Evolutionary conservation across 2,329 filamentous ascomycete genomes (phyloP), one percentile per base, ranked within the genome.

Genomic region (Hypoxylon sp.): DNA sequence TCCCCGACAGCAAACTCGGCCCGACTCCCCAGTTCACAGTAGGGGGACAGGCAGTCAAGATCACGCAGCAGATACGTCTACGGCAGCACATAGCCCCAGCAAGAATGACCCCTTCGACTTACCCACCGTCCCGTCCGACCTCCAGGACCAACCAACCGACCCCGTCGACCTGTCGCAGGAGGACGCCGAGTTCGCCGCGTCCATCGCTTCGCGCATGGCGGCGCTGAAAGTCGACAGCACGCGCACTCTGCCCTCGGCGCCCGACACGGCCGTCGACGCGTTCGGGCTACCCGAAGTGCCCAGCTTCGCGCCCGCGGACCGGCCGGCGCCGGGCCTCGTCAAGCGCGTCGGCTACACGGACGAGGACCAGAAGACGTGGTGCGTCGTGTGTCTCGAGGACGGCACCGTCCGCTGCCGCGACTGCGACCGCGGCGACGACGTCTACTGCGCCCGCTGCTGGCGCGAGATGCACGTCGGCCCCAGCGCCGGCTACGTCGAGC

Each of bases 381-480:
- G 92, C 72, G 83, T 88, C 26, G 92, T 95, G 8, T 96, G 92
- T 70, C 85, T 89, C 42, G 90, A 92, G 56, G 89, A 95, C 69
- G 91, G 88, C 0, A 86, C 85, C 2, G 75, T 95, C 23, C 81
- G 81, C 55, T 96, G 92, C 70, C 70, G 87, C 0, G 90, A 88
- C 2, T 96, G 92, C 67, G 85, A 86, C 29, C 96, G 92, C 67
- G 85, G 86, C 29, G 74, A 76, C 23, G 86, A 93, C 63, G 78
- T 91, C 35, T 96, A 94, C 71, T 96, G 92, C 72, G 79, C 81
- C 18, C 78, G 83, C 13, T 96, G 92, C 77, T 96, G 91, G 91
- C 83, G 81, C 57, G 91, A 94, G 69, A 91, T 92, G 73, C 92
- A 96, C 68, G 77, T 85, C 27, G 88, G 89, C 0, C 85, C 87